Percentiles rank a stretch among this genome's conserved stretches.
phyloP scores from a whole-genome alignment of 1,139 yeast genomes.

The Lodderomyces parapsilosis region DNA sequence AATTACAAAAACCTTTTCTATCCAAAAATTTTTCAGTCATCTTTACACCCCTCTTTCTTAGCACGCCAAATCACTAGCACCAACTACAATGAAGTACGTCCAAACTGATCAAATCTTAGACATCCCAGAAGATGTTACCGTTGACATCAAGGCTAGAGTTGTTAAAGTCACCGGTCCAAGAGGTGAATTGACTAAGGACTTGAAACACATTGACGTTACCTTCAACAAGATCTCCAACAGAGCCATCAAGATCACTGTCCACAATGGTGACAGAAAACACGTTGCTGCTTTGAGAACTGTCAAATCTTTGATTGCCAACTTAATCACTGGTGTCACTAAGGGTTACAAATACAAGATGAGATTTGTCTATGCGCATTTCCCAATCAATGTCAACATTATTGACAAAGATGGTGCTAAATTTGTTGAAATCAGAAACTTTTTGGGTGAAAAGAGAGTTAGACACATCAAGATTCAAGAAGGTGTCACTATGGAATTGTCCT shows the following conservation, averaged over 20 bases:
- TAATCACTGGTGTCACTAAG: constrained; percentile 98
- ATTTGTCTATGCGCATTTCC: constrained; percentile 99
- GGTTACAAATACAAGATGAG: constrained; percentile 99
- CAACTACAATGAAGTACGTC: constrained; percentile 74
- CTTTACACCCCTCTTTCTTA: background rate
- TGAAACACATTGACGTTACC: constrained; percentile 94
- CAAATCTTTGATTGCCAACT: constrained; percentile 89
- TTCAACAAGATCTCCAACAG: constrained; percentile 72
- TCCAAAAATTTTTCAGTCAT: constrained; percentile 5
- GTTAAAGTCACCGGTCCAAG: constrained; percentile 97
- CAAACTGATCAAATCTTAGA: constrained; percentile 90
- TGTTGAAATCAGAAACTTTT: constrained; percentile 98
- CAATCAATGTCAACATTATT: constrained; percentile 91
- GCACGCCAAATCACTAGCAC: no score
- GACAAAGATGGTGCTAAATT: constrained; percentile 71
- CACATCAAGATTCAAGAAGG: constrained; percentile 82
- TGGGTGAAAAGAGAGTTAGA: constrained; percentile 98
- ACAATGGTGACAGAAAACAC: constrained; percentile 99
- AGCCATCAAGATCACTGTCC: constrained; percentile 85
- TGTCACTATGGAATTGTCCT: constrained; percentile 78
- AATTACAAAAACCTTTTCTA: background rate
- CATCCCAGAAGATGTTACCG: constrained; percentile 93
- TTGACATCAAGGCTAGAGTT: constrained; percentile 87
- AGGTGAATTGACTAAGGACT: constrained; percentile 89
- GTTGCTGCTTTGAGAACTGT: constrained; percentile 99